A percentile compares a stretch with the other conserved stretches of the same genome.
Evolutionary conservation across 2,329 filamentous ascomycete species (phyloP).

Genomic region (Aschersonia sp.): DNA sequence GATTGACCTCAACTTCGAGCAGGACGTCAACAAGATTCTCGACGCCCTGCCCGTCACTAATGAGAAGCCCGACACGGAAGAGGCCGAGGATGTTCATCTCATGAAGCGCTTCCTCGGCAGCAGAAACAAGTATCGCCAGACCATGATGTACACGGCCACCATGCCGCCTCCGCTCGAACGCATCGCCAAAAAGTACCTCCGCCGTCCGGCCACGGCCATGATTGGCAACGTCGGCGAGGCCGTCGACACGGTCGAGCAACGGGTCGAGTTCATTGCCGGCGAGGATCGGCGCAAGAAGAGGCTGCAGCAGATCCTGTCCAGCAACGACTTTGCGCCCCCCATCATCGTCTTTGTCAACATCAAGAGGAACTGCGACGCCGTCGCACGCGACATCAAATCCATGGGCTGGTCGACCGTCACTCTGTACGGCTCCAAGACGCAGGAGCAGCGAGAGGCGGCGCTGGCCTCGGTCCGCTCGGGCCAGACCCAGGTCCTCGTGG

Average conservation of each 20-base stretch:
- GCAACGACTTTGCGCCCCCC: constrained; percentile 66
- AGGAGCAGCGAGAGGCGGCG: constrained; percentile 92
- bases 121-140: constrained; percentile 77
- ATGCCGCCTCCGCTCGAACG: constrained; percentile 89
- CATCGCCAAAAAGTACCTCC: constrained; percentile 93
- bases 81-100: constrained; percentile 70
- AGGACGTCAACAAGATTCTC: constrained; percentile 93
- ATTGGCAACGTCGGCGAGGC: constrained; percentile 93
- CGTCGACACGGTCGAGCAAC: constrained; percentile 94
- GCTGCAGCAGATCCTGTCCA: constrained; percentile 75
- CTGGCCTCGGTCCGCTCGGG: constrained; percentile 73
- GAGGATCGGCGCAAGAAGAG: constrained; percentile 97
- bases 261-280: constrained; percentile 77
- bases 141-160: constrained; percentile 99
- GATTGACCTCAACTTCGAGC: constrained; percentile 97
- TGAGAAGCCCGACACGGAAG: constrained; percentile 88
- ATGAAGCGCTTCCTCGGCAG: constrained; percentile 71
- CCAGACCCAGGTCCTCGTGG: constrained; percentile 74
- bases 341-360: constrained; percentile 99
- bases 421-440: constrained; percentile 88
- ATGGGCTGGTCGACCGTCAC: constrained; percentile 88
- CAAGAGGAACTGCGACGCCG: constrained; percentile 94
- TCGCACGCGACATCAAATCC: constrained; percentile 84
- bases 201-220: constrained; percentile 81
- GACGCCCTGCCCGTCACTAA: constrained; percentile 85